These are phyloP conservation scores for Cystobasidium pallidum DNA, from an alignment of 1,284 basidiomycete genomes.

Conservation along the genomic window DNA sequence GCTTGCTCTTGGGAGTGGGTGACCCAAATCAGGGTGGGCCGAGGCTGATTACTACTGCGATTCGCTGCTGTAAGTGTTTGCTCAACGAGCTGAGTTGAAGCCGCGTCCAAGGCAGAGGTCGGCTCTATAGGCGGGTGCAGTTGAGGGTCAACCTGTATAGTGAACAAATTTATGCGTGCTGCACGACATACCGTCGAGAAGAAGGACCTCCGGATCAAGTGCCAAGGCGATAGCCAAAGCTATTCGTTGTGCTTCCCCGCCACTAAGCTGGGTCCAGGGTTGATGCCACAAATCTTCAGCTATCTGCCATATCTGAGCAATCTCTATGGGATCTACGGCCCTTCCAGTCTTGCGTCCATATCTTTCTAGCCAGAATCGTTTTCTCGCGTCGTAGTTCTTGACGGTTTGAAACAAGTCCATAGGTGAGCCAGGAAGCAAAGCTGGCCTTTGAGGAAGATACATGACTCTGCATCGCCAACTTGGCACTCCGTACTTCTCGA, in stretches of 20 bases:
- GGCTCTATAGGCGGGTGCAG: constrained; percentile 69
- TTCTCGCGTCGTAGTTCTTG: constrained; percentile 64
- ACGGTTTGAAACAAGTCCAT: constrained; percentile 69
- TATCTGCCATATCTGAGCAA: constrained; percentile 71
- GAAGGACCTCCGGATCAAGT: constrained; percentile 74
- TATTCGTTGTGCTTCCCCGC: constrained; percentile 81
- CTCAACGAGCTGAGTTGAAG: constrained; percentile 69
- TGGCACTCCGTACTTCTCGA: constrained; percentile 64
- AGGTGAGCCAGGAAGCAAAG: constrained; percentile 77
- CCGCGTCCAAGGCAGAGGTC: constrained; percentile 79
- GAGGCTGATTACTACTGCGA: constrained; percentile 25
- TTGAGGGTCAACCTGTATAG: too few relatives aligned
- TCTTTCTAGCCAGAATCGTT: constrained; percentile 48
- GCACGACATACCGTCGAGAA: constrained; percentile 71
- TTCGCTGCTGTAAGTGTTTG: constrained; percentile 59
- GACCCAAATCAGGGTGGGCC: constrained; percentile 66
- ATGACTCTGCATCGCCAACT: constrained; percentile 73
- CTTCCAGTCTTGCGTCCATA: constrained; percentile 45
- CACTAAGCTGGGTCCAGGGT: constrained; percentile 74
- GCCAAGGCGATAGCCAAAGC: constrained; percentile 73
- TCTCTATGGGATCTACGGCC: constrained; percentile 60
- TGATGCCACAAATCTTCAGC: constrained; percentile 71
- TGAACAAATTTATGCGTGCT: background rate
- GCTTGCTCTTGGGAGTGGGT: constrained; percentile 82
- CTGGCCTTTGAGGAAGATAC: constrained; percentile 82